Evolutionary conservation across 768 basidiomycete species (phyloP), one percentile per base, ranked within the genome.

Genomic region (Gyrodon lividus): DNA sequence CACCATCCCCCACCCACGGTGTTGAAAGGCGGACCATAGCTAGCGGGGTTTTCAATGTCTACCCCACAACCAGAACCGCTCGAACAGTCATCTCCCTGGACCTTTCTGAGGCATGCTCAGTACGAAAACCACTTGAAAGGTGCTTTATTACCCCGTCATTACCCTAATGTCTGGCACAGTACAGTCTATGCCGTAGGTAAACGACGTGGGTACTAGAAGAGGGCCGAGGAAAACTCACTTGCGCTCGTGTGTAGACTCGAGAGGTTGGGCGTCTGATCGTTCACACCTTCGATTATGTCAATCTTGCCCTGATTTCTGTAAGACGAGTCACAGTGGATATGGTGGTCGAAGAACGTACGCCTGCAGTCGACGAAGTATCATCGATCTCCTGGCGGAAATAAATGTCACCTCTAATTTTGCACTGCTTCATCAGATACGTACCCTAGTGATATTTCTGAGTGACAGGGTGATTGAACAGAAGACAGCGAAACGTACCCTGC

Each of bases 11-110:
- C 72, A 30, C 66, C 69, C 26, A 54, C 58, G 13, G 2, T 46
- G 41, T 74, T 72, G 44, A 74, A 72, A 14, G n/a, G 16, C 0
- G 65, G 59, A 2, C 72, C 73, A 39, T 52, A 72, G 20, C 65
- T 68, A 17, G 57, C 64, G 2, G 37, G 37, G 34, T 67, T 61
- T 4, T 46, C 46, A 22, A 60, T 31, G 6, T 33, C 9, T 16
- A 72, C 66, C 14, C 67, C 62, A 46, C 72, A 73, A 19, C 73
- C 69, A 10, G 45, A 28, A 48, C 67, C 66, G 28, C 38, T 50
- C 10, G 59, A 6, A 46, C 34, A 24, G 24, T 20, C 19, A 37
- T 30, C 4, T 4, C 24, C 23, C 23, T 43, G 22, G 51, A 43
- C 13, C 40, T 23, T 16, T 14, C 4, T 42, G 24, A 7, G 26